Evolutionary conservation across 352 stramenopile species (phyloP).

Genomic region (Globisporangium mamillatum): DNA sequence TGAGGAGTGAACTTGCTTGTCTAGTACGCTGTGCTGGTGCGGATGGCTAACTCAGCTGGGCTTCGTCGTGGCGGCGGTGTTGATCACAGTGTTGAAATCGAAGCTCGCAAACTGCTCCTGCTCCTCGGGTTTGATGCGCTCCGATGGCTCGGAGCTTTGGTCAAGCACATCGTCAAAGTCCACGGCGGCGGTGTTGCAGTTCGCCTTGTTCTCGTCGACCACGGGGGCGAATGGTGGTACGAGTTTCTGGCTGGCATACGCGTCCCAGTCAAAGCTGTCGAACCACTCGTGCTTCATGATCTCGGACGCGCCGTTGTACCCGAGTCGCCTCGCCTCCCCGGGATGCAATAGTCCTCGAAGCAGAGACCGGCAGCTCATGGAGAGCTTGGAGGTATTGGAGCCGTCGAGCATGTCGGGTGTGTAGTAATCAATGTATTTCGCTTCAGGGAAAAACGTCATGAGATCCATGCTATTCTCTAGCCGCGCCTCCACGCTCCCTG

Average conservation of each 20-base stretch:
- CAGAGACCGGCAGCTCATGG: constrained; percentile 34
- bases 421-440: constrained; percentile 42
- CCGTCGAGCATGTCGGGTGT: constrained; percentile 41
- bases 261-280: constrained; percentile 49
- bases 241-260: constrained; percentile 34
- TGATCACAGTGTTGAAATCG: constrained; percentile 49
- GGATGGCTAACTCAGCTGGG: neutral
- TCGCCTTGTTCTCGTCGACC: constrained; percentile 57
- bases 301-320: constrained; percentile 30
- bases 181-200: constrained; percentile 55
- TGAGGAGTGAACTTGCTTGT: neutral
- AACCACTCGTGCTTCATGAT: constrained; percentile 62
- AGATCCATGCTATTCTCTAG: constrained; percentile 33
- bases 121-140: constrained; percentile 40
- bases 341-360: constrained; percentile 53
- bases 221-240: constrained; percentile 43
- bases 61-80: neutral
- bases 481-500: constrained; percentile 24
- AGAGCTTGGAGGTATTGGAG: constrained; percentile 25
- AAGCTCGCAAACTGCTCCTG: constrained; percentile 51
- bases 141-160: constrained; percentile 27
- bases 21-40: neutral
- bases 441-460: constrained; percentile 26
- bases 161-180: constrained; percentile 70
- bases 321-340: constrained; percentile 38